Conservation (phyloP, 345 rosid genomes). For the Atalantia buxifolia region DNA sequence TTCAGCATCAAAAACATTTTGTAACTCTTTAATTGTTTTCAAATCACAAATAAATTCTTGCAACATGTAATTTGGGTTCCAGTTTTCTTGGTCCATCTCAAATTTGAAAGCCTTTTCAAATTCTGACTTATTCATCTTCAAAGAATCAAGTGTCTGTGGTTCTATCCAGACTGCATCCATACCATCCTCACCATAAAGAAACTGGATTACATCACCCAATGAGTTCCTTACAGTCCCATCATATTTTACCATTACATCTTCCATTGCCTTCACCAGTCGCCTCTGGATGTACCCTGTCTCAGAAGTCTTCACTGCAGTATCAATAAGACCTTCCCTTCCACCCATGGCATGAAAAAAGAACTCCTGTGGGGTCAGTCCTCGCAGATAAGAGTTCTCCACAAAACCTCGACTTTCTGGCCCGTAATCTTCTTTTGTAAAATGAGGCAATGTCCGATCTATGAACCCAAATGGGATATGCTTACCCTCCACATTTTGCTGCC, state of each 20-base stretch:
- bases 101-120: conserved; percentile 77
- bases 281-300: conserved; percentile 98
- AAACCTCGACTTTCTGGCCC: conserved; percentile 99
- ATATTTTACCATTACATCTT: conserved; percentile 97
- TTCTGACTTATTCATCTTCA: conserved; percentile 78
- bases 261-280: conserved; percentile 97
- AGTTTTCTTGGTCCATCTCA: conserved; percentile 72
- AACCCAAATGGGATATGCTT: conserved; percentile 94
- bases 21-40: no score
- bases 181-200: conserved; percentile 98
- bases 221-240: conserved; percentile 98
- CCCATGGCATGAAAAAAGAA: conserved; percentile 99
- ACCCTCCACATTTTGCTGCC: conserved; percentile 98
- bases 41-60: conserved; percentile 89
- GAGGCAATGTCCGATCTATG: conserved; percentile 83
- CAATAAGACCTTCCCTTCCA: conserved; percentile 98
- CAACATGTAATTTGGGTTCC: conserved; percentile 84
- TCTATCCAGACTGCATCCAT: conserved; percentile 98
- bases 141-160: conserved; percentile 84
- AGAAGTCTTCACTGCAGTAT: conserved; percentile 98
- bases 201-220: conserved; percentile 91
- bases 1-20: conserved; percentile 90
- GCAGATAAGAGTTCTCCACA: conserved; percentile 94
- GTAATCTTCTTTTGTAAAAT: conserved; percentile 87
- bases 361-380: conserved; percentile 95